Base-by-base conservation (phyloP, 177 flowering plant genomes). In the Vitis hybrid region DNA sequence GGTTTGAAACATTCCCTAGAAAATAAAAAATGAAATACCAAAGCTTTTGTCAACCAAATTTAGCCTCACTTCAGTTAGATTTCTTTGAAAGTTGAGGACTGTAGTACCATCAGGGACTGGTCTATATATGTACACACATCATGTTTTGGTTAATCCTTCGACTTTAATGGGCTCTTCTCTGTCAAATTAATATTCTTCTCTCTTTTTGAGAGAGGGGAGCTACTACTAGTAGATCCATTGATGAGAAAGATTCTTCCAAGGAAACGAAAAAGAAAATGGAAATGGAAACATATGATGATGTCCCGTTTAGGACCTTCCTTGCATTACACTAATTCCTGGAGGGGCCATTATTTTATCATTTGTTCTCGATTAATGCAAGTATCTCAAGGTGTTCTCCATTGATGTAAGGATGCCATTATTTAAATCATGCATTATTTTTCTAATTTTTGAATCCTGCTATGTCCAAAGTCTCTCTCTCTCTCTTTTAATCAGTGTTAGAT, bases 231-330 rank as follows among this genome's bases (percentile, higher is more conserved):
- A 27, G 41, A 20, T 32, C 32, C 30, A 48, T 8, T 9, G 59
- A 63, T 64, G 58, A 18, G 67, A 65, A 50, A 65, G 74, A 71
- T 57, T 27, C 64, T 56, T 14, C 9, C 46, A 55, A 24, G 58
- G 18, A 69, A 15, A 54, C 5, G 13, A 55, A 63, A 60, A 9
- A 69, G 27, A 10, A 69, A 4, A 48, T n/a, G 7, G 8, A 17
- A 12, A 54, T 12, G n/a, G 17, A 54, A 14, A 14, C 8, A 54
- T 14, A 54, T 54, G 57, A 15, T 54, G 57, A 5, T 54, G n/a
- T 54, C 17, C 18, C 0, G 8, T 12, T 14, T 54, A 54, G 57
- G 57, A 54, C 17, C 17, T 54, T 54, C 57, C 57, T 54, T 54
- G 17, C 57, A 54, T 54, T 0, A 17, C 57, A 54, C n/a, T 13